These are phyloP conservation scores for Penicillium sp. DNA, from an alignment of 2,329 filamentous ascomycete species.

Conservation along the genomic window DNA sequence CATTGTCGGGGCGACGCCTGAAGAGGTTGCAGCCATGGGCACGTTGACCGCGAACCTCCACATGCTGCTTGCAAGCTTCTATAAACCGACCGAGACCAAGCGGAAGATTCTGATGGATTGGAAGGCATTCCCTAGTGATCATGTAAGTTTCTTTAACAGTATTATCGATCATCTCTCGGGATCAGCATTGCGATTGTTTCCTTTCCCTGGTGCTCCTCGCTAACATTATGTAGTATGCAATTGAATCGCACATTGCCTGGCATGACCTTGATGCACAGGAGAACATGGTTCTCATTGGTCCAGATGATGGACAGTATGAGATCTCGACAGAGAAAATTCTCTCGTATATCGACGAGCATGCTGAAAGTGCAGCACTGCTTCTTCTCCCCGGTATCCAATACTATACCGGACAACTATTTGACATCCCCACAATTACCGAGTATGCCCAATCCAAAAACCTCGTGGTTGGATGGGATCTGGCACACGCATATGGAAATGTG, in stretches of 20 bases:
- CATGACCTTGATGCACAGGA: conserved; percentile 65
- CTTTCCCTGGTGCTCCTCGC: background rate
- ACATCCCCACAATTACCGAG: conserved; percentile 73
- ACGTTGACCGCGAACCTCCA: conserved; percentile 80
- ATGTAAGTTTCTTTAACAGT: conserved; percentile 51
- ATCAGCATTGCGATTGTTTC: background rate
- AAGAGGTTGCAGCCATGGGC: conserved; percentile 83
- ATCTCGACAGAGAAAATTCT: conserved; percentile 71
- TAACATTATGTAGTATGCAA: conserved; percentile 62
- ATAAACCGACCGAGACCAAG: conserved; percentile 61
- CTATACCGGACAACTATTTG: conserved; percentile 83
- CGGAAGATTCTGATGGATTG: conserved; percentile 82
- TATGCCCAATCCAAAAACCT: conserved; percentile 70
- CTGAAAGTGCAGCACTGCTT: conserved; percentile 68
- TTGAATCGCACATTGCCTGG: conserved; percentile 74
- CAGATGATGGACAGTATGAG: conserved; percentile 55
- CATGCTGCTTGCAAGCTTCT: conserved; percentile 78
- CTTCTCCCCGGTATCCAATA: conserved; percentile 86
- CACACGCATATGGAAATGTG: conserved; percentile 81
- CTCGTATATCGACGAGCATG: conserved; percentile 69
- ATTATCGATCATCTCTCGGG: background rate
- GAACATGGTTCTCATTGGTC: conserved; percentile 71
- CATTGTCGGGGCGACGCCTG: conserved; percentile 68
- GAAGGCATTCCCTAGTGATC: conserved; percentile 84
- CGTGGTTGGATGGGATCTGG: conserved; percentile 79